phyloP scores from a whole-genome alignment of 352 stramenopile species.

The Paralagenidium karlingii region DNA sequence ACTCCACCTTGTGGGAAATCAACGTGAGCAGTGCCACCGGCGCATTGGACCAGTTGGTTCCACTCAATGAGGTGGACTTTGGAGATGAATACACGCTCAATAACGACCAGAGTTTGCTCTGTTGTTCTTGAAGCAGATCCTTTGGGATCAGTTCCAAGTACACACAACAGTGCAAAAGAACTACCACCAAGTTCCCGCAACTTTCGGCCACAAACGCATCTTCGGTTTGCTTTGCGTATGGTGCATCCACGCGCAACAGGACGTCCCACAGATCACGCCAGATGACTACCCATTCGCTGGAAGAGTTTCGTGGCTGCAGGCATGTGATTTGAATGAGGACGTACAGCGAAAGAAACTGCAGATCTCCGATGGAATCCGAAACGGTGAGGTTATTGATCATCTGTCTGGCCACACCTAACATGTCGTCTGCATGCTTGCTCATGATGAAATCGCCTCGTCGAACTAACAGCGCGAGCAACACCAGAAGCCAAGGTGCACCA shows the following conservation, averaged over 20 bases:
- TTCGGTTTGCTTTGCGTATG: slow-evolving; percentile 30
- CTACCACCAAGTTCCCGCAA: slow-evolving; percentile 34
- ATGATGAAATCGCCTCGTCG: slow-evolving; percentile 42
- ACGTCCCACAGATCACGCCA: slow-evolving; percentile 31
- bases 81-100: neutral
- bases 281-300: slow-evolving; percentile 18
- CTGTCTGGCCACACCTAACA: slow-evolving; percentile 31
- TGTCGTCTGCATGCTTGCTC: slow-evolving; percentile 37
- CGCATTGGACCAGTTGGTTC: neutral
- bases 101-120: neutral
- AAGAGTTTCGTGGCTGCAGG: slow-evolving; percentile 18
- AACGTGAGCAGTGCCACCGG: neutral
- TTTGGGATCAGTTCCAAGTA: slow-evolving; percentile 23
- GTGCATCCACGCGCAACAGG: slow-evolving; percentile 37
- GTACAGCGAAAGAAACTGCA: slow-evolving; percentile 29
- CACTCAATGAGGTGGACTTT: neutral
- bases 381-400: slow-evolving; percentile 27
- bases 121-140: too few species aligned
- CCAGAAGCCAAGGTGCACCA: slow-evolving; percentile 20
- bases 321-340: slow-evolving; percentile 35
- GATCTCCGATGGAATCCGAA: slow-evolving; percentile 29
- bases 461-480: slow-evolving; percentile 25
- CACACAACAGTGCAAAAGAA: slow-evolving; percentile 29
- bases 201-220: slow-evolving; percentile 25
- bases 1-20: neutral